Evolutionary conservation across 2,329 filamentous ascomycete species (phyloP), one percentile per base, ranked within the genome.

Genomic region (Diaporthe caulivora): DNA sequence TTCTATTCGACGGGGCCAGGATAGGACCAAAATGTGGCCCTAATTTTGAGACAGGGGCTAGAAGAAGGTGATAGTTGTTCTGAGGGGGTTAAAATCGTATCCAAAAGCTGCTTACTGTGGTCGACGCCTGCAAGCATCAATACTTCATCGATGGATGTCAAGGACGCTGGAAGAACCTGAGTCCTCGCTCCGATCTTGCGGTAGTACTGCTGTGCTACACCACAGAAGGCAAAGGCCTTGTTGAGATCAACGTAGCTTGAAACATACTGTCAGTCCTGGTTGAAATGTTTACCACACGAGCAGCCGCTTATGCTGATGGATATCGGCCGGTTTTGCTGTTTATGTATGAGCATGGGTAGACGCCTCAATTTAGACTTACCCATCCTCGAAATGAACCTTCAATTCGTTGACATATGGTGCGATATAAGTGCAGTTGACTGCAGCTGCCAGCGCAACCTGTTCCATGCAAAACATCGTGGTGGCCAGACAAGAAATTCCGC

Each of bases 351-450:
- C 10, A 31, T 4, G 10, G 2, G n/a, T 51, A 37, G 0, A 47
- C 21, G 29, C 68, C 49, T 31, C 26, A 55, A 54, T 55, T 3
- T 31, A 6, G 53, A 78, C 81, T 76, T 79, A 89, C 85, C 80
- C 82, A 17, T 82, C 77, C 54, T 90, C 87, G 72, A 92, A 89
- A 77, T 92, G 90, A 7, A 91, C 91, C 75, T 87, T 88, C 53
- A 93, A 82, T 76, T 92, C 90, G 77, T 92, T 92, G 40, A 92
- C 88, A 75, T 92, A 93, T 0, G 91, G 91, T 0, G 91, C 89
- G 55, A 93, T 89, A 77, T 92, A 92, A 0, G 86, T 86, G 76
- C 90, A 92, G 5, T 86, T 84, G 0, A 86, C 88, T 65, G 90
- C 87, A 1, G 85, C 87, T 0, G 91, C 91, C 1, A 92, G 82